A percentile compares a stretch with the other conserved stretches of the same genome.
phyloP scores from a whole-genome alignment of 2,329 filamentous ascomycete genomes.

The Fusarium sp. region DNA sequence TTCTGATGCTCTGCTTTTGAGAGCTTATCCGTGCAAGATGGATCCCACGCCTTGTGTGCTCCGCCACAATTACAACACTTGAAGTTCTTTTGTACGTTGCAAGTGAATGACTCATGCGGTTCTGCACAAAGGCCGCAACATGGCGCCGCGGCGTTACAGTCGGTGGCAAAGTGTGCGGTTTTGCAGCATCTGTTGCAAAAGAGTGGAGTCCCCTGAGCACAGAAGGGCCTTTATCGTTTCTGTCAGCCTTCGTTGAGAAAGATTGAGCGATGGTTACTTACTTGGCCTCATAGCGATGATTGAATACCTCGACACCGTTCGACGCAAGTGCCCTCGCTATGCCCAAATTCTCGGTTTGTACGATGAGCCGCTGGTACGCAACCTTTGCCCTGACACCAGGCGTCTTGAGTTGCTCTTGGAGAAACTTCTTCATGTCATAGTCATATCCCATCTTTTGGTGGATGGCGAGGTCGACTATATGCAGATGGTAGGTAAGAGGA shows the following conservation, averaged over 20 bases:
- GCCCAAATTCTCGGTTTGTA: background rate
- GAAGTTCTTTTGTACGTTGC: background rate
- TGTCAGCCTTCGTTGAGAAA: background rate
- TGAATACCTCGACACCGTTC: background rate
- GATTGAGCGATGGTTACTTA: background rate
- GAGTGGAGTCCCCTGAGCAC: background rate
- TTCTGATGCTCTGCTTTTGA: background rate
- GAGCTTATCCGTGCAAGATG: background rate
- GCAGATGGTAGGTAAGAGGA: background rate
- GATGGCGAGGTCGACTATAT: background rate
- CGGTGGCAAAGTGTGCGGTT: background rate
- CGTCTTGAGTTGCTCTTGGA: rapidly evolving
- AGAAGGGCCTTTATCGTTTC: background rate
- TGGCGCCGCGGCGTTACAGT: background rate
- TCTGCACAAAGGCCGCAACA: background rate
- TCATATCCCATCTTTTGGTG: background rate
- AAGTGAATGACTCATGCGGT: background rate
- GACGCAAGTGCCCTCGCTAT: background rate
- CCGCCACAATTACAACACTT: background rate
- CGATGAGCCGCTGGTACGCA: background rate
- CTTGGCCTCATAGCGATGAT: background rate
- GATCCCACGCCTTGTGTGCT: background rate
- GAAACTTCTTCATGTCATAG: background rate
- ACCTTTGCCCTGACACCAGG: background rate
- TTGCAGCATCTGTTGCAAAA: background rate